A percentile compares a stretch with the other conserved stretches of the same genome.
phyloP scores from a whole-genome alignment of 2,329 filamentous ascomycete species.

The Fusarium hostae region DNA sequence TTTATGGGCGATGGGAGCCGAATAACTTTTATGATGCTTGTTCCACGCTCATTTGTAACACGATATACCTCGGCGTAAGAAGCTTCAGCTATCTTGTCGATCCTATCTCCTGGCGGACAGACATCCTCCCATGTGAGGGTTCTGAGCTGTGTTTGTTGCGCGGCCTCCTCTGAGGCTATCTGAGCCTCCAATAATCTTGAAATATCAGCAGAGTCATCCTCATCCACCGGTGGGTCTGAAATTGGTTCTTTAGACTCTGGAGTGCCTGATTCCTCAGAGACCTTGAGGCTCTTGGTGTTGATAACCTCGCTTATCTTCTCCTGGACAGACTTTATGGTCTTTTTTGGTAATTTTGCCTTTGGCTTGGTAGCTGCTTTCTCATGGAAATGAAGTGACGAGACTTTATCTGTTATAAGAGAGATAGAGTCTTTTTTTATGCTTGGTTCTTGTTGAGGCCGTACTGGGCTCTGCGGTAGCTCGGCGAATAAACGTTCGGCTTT shows the following conservation, averaged over 20 bases:
- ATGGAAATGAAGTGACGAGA: constrained; percentile 48
- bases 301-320: constrained; percentile 20
- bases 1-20: constrained; percentile 68
- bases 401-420: constrained; percentile 49
- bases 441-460: constrained; percentile 47
- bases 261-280: background rate
- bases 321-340: background rate
- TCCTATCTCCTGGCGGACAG: constrained; percentile 62
- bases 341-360: constrained; percentile 32
- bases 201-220: constrained; percentile 4
- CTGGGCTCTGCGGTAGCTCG: constrained; percentile 63
- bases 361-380: constrained; percentile 25
- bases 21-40: constrained; percentile 74
- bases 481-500: constrained; percentile 62
- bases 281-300: background rate
- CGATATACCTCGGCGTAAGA: constrained; percentile 75
- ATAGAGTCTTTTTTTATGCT: constrained; percentile 43
- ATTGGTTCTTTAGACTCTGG: constrained; percentile 3
- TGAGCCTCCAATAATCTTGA: constrained; percentile 10
- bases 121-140: constrained; percentile 68
- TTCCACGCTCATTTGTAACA: constrained; percentile 67
- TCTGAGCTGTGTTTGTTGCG: constrained; percentile 51
- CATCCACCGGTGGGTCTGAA: background rate
- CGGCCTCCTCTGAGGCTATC: constrained; percentile 28
- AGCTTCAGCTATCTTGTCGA: constrained; percentile 73